phyloP scores from a whole-genome alignment of 805 yeast genomes.

The Starmerella floricola region DNA sequence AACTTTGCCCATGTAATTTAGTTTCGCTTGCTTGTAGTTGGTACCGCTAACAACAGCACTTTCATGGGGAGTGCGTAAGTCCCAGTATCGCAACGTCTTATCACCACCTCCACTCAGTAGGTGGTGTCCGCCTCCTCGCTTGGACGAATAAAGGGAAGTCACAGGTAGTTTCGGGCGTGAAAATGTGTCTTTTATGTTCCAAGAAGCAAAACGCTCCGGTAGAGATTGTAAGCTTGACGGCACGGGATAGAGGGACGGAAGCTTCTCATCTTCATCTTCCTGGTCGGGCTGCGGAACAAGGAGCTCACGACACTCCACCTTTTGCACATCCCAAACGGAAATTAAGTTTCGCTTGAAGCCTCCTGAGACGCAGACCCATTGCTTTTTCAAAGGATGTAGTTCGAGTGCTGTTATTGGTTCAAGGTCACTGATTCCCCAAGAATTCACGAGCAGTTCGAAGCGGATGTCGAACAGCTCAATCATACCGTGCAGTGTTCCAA shows the following conservation, averaged over 20 bases:
- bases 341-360: slow-evolving; percentile 51
- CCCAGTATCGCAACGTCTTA: slow-evolving; percentile 30
- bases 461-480: slow-evolving; percentile 74
- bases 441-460: slow-evolving; percentile 46
- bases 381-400: slow-evolving; percentile 35
- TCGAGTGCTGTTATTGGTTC: slow-evolving; percentile 40
- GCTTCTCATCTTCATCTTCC: slow-evolving; percentile 11
- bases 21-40: slow-evolving; percentile 26
- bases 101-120: slow-evolving; percentile 27
- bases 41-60: slow-evolving; percentile 29
- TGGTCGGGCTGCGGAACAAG: slow-evolving; percentile 14
- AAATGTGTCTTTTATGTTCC: slow-evolving; percentile 19
- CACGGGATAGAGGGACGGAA: slow-evolving; percentile 22
- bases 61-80: slow-evolving; percentile 27
- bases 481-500: slow-evolving; percentile 67
- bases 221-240: slow-evolving; percentile 14
- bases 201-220: slow-evolving; percentile 18
- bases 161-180: slow-evolving; percentile 9
- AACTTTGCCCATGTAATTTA: slow-evolving; percentile 20
- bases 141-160: slow-evolving; percentile 6
- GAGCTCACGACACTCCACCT: slow-evolving; percentile 43
- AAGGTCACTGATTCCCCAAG: slow-evolving; percentile 47
- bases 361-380: slow-evolving; percentile 49
- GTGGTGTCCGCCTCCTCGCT: slow-evolving; percentile 2
- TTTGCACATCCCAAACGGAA: slow-evolving; percentile 65